Base-by-base conservation (phyloP, 2,329 filamentous ascomycete genomes). In the Cadophora sp. region DNA sequence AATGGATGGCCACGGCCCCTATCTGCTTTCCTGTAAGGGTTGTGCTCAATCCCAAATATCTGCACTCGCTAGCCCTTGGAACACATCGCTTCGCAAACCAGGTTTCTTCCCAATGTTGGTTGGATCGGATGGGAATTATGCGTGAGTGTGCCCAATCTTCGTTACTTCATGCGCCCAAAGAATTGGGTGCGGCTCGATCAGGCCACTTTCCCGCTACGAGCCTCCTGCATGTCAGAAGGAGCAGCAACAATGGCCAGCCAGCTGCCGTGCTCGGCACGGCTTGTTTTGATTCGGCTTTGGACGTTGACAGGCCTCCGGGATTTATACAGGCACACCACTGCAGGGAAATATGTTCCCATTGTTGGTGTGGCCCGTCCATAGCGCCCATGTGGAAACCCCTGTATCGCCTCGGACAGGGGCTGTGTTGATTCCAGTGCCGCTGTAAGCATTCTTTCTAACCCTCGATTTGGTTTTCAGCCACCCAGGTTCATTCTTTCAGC, bases 401-500 rank as follows among this genome's bases (percentile, higher is more conserved):
- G 36, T 11, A 13, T 39, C 36, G 36, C 8, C 36, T 39, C 36
- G 36, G 36, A 39, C 36, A 39, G 36, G 36, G 36, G 30, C 30
- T 4, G 30, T 2, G 22, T 59, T 59, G n/a, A 36, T 18, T 53
- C 36, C 33, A 45, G 33, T 61, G 63, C 63, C 47, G 63, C 63
- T 61, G 24, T 65, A 60, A 60, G 58, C 41, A 27, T 14, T 13
- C 11, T 51, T 51, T 39, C 45, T 6, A 30, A 30, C 27, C 27
- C 20, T 60, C 41, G 3, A n/a, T 20, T 8, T 60, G 58, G 5
- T 20, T 47, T 33, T 30, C 20, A 39, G 39, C n/a, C 45, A 47
- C n/a, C 45, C 56, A 39, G 56, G 11, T 55, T 33, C 27, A 47
- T 11, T 39, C 43, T 51, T 43, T 65, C 63, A 65, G 63, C 63